phyloP scores from a whole-genome alignment of 352 stramenopile genomes.

The Phytophthora hybrid region DNA sequence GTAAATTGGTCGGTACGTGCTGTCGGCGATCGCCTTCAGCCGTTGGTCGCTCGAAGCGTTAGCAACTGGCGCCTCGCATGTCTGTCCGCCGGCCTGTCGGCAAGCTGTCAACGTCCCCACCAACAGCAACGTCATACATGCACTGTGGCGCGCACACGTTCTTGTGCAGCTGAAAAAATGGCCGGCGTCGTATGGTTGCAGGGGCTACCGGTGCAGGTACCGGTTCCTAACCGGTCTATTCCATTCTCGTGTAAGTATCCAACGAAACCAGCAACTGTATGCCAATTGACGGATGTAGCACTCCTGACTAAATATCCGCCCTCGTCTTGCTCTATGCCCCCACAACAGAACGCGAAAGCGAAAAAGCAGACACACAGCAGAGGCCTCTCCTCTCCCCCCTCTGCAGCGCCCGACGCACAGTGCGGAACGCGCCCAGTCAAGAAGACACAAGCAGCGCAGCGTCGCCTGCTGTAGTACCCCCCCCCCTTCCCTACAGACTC shows the following conservation, averaged over 20 bases:
- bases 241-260: no score
- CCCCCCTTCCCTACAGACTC: not conserved
- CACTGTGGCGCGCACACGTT: not conserved
- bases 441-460: not conserved
- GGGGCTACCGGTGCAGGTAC: not conserved
- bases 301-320: not conserved
- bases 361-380: not conserved
- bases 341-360: not conserved
- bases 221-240: no score
- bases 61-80: slow-evolving; percentile 9
- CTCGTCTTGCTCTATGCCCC: not conserved
- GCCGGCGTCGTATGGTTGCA: slow-evolving; percentile 25
- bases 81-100: slow-evolving; percentile 2
- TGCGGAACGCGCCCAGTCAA: slow-evolving; percentile 10
- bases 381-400: not conserved
- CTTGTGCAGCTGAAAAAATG: slow-evolving; percentile 35
- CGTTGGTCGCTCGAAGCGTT: not conserved
- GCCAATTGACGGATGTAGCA: not conserved
- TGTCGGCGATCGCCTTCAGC: no score
- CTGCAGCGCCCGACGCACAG: slow-evolving; percentile 21
- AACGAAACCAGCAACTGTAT: no score
- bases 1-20: no score
- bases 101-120: not conserved
- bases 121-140: slow-evolving; percentile 10
- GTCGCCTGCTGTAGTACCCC: not conserved